Evolutionary conservation across 352 stramenopile species (phyloP).

Genomic region (Phytophthora citricola): DNA sequence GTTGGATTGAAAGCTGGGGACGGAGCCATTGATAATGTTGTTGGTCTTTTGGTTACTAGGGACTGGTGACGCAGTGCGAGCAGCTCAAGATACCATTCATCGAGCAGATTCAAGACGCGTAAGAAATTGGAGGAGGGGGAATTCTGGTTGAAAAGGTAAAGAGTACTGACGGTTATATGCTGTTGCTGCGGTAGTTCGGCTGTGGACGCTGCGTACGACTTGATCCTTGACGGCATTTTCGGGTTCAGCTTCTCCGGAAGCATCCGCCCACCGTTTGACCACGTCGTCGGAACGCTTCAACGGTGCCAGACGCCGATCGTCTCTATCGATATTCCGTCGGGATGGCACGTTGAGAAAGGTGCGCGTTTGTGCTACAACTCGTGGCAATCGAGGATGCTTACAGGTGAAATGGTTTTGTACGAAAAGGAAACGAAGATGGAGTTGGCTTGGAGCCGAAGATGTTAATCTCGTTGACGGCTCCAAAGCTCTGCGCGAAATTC

Average conservation of each 20-base stretch:
- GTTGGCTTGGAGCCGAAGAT: constrained; percentile 91
- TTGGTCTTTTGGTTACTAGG: constrained; percentile 29
- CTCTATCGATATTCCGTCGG: constrained; percentile 98
- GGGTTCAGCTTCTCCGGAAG: constrained; percentile 96
- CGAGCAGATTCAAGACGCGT: constrained; percentile 53
- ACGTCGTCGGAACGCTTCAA: constrained; percentile 80
- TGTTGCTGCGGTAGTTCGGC: constrained; percentile 32
- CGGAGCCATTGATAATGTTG: background rate
- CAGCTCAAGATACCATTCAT: constrained; percentile 86
- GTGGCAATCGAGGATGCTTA: background rate
- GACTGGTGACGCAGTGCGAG: constrained; percentile 79
- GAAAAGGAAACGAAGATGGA: constrained; percentile 70
- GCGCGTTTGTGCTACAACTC: background rate
- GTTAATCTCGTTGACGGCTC: constrained; percentile 97
- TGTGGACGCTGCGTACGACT: constrained; percentile 74
- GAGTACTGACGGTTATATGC: constrained; percentile 3
- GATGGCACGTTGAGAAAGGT: constrained; percentile 96
- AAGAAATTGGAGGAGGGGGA: constrained; percentile 4
- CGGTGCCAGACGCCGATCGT: constrained; percentile 84
- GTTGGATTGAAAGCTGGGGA: background rate
- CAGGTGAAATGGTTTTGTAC: background rate
- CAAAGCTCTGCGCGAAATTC: constrained; percentile 93
- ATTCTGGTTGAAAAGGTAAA: no score
- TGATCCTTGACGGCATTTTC: constrained; percentile 99
- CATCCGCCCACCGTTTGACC: constrained; percentile 92